Conservation (phyloP, 306 rosid genomes). For the barrel medic (Medicago truncatula) region DNA sequence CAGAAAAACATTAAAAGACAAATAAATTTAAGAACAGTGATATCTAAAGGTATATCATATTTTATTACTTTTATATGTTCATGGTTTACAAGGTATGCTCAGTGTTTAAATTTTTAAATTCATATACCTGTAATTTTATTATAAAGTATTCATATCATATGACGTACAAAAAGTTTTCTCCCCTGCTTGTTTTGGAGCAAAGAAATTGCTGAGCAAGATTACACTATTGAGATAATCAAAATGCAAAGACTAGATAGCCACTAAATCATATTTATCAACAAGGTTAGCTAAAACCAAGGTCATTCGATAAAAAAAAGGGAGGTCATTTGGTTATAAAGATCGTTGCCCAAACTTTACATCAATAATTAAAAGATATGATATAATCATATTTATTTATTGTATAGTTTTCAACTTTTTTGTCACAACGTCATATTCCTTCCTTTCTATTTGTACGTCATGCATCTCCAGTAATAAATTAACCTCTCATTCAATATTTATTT, state of each 20-base stretch:
- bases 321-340: conserved; percentile 15
- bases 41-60: not conserved
- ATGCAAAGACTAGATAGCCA: conserved; percentile 24
- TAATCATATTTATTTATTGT: conserved; percentile 1
- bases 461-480: conserved; percentile 17
- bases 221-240: conserved; percentile 23
- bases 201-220: conserved; percentile 22
- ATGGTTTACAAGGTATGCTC: not conserved
- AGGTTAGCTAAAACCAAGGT: conserved; percentile 1
- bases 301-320: not conserved
- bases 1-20: not conserved
- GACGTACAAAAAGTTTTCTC: not conserved
- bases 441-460: not conserved
- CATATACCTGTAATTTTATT: not conserved
- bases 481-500: conserved; percentile 35
- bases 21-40: not conserved
- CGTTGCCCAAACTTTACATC: not conserved
- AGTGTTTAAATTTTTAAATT: not conserved
- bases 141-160: not conserved
- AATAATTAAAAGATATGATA: conserved; percentile 34
- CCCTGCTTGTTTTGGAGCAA: conserved; percentile 31
- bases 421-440: conserved; percentile 24
- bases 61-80: not conserved
- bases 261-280: conserved; percentile 37
- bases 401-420: conserved; percentile 15